Evolutionary conservation across 2,329 filamentous ascomycete genomes (phyloP).

Genomic region (Colletotrichum lupini): DNA sequence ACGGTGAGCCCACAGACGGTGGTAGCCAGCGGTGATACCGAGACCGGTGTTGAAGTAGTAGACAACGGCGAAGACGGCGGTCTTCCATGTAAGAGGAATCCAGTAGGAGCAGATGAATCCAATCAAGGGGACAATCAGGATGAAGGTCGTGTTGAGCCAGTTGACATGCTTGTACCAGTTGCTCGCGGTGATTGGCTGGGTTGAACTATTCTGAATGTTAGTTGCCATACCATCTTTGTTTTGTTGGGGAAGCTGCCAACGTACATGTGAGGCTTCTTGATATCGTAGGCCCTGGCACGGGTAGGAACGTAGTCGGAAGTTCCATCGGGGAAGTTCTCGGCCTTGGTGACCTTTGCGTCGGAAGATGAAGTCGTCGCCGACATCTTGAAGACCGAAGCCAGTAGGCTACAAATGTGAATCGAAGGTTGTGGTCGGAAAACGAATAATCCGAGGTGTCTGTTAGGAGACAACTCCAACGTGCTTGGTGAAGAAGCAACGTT

Average conservation of each 20-base stretch:
- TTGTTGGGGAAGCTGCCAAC: background rate
- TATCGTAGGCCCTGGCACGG: conserved; percentile 59
- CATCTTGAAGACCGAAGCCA: conserved; percentile 24
- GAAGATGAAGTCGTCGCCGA: conserved; percentile 47
- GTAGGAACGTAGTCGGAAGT: conserved; percentile 66
- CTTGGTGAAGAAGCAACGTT: conserved; percentile 17
- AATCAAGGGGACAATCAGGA: conserved; percentile 79
- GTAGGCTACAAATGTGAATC: background rate
- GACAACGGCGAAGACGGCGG: conserved; percentile 76
- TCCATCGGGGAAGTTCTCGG: conserved; percentile 61
- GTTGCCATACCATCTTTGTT: background rate
- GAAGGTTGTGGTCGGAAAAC: conserved; percentile 1
- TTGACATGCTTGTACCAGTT: conserved; percentile 96
- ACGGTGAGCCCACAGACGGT: conserved; percentile 87
- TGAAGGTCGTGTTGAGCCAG: conserved; percentile 89
- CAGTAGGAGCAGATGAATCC: conserved; percentile 82
- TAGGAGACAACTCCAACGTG: conserved; percentile 23
- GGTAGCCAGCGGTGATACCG: conserved; percentile 76
- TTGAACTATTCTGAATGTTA: conserved; percentile 56
- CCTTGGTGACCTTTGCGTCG: conserved; percentile 49
- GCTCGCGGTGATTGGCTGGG: conserved; percentile 79
- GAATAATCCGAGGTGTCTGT: conserved; percentile 4
- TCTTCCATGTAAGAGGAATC: conserved; percentile 79
- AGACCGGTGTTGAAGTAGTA: conserved; percentile 90
- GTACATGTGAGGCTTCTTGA: conserved; percentile 81